These are phyloP conservation scores for Parasarocladium wereldwijsianum DNA, from an alignment of 2,329 filamentous ascomycete genomes.

Conservation along the genomic window DNA sequence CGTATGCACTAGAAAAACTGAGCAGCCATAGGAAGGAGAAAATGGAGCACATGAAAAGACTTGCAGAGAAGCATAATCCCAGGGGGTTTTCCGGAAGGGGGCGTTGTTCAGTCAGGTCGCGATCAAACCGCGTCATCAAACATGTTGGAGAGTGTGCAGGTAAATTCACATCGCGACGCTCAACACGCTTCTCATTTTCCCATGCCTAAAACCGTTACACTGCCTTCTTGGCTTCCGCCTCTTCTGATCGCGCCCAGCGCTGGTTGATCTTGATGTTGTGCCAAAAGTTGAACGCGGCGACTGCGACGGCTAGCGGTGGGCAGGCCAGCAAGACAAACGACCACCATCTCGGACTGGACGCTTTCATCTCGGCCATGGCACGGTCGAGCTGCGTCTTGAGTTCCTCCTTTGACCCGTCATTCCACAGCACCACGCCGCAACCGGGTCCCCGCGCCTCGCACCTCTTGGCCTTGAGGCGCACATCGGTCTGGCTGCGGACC, in stretches of 20 bases:
- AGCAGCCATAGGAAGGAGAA: too few species aligned
- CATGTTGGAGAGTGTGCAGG: too few species aligned
- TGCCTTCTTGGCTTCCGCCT: slow-evolving; percentile 3
- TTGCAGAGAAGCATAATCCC: too few species aligned
- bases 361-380: slow-evolving; percentile 49
- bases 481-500: slow-evolving; percentile 75
- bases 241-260: slow-evolving; percentile 1
- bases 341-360: slow-evolving; percentile 68
- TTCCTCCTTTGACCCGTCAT: slow-evolving; percentile 62
- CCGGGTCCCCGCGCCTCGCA: slow-evolving; percentile 50
- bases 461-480: slow-evolving; percentile 66
- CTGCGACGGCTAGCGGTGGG: slow-evolving; percentile 58
- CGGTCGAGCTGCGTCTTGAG: slow-evolving; percentile 51
- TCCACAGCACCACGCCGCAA: slow-evolving; percentile 75
- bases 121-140: too few species aligned
- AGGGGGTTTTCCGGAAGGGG: too few species aligned
- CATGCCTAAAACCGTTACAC: too few species aligned
- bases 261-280: slow-evolving; percentile 54
- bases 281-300: slow-evolving; percentile 58
- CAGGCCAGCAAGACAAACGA: slow-evolving; percentile 52
- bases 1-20: too few species aligned
- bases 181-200: too few species aligned
- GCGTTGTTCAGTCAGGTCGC: too few species aligned
- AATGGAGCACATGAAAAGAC: too few species aligned
- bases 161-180: too few species aligned